These are phyloP conservation scores for Coprinellus micaceus DNA, from an alignment of 768 basidiomycete genomes.

Conservation along the genomic window DNA sequence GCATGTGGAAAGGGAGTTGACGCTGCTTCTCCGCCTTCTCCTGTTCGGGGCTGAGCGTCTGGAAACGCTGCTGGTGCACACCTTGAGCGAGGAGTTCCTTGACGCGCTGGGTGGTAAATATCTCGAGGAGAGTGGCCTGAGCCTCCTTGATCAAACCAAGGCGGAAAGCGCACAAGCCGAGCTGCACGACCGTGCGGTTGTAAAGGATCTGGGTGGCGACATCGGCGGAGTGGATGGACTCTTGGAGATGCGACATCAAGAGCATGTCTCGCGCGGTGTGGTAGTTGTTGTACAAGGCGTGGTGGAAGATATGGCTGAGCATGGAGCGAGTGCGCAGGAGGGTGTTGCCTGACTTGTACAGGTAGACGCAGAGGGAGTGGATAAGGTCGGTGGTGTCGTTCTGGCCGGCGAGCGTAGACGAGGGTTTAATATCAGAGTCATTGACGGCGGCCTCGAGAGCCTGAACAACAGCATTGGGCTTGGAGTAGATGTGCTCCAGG, in stretches of 20 bases:
- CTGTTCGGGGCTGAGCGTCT: constrained; percentile 86
- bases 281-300: constrained; percentile 95
- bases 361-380: constrained; percentile 83
- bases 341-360: constrained; percentile 90
- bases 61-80: constrained; percentile 89
- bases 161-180: constrained; percentile 96
- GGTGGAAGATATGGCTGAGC: constrained; percentile 96
- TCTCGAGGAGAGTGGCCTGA: constrained; percentile 89
- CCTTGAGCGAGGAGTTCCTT: constrained; percentile 97
- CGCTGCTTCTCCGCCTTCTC: constrained; percentile 95
- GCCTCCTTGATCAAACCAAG: constrained; percentile 92
- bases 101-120: constrained; percentile 93
- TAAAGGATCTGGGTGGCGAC: constrained; percentile 97
- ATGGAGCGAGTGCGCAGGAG: constrained; percentile 94
- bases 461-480: constrained; percentile 92
- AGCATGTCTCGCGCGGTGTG: constrained; percentile 97
- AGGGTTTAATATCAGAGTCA: constrained; percentile 55
- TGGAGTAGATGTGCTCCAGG: constrained; percentile 96
- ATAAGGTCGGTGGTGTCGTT: constrained; percentile 72
- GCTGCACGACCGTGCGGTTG: constrained; percentile 95
- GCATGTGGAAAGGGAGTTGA: constrained; percentile 98
- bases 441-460: constrained; percentile 77
- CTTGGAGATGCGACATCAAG: constrained; percentile 97
- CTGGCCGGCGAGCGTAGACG: constrained; percentile 53
- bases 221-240: constrained; percentile 93